Base-by-base conservation (phyloP, 2,329 filamentous ascomycete genomes). In the Fusarium sp. region DNA sequence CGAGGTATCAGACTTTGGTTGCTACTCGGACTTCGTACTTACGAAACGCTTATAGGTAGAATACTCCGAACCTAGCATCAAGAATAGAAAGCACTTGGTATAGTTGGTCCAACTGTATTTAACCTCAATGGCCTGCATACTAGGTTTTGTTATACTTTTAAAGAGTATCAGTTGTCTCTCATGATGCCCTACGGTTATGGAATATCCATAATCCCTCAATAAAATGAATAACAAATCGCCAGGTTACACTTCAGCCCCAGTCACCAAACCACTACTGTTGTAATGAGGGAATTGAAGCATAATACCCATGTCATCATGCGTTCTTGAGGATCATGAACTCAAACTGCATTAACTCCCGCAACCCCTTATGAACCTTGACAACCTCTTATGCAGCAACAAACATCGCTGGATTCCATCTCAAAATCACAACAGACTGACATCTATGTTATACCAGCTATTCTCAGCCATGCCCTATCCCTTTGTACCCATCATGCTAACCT, bases 21-120 rank as follows among this genome's bases (percentile, higher is more conserved):
- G 22, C 28, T 48, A 58, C 66, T 70, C 32, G 57, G 65, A 64
- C 28, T 69, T 69, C 65, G 65, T 63, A 69, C 28, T 63, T 69
- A 64, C 66, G 65, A 69, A 63, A 48, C 48, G 66, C 54, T 69
- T 35, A 44, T 22, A 69, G 30, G 41, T 35, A 38, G 53, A 41
- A 66, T 41, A 32, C 56, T 55, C 48, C 48, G 66, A 69, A 66
- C 5, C 51, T 59, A 10, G 35, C 14, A 10, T 59, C 26, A 4
- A 47, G 24, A 18, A 69, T n/a, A 35, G 18, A 22, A 28, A 42
- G 15, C 35, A 56, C 14, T 30, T 8, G 6, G n/a, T 44, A 8
- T 41, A 48, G 32, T 8, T 26, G n/a, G 26, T 17, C 8, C 4
- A 58, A 63, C 28, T 24, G 39, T 22, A 36, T 13, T 17, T 45